phyloP scores from a whole-genome alignment of 257 asterid species.

The Nicotiana noctiflora region DNA sequence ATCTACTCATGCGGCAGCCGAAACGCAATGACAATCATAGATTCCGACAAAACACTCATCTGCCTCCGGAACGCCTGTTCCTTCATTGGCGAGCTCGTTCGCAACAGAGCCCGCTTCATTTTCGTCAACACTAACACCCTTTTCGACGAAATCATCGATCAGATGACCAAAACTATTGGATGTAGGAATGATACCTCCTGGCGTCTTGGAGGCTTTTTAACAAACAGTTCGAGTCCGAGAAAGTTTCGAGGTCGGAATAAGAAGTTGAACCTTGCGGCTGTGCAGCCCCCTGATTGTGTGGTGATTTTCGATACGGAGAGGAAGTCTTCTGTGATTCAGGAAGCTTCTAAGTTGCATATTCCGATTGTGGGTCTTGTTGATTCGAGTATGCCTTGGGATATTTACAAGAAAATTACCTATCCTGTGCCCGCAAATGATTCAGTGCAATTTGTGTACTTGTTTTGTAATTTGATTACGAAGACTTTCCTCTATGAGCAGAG shows the following conservation, averaged over 20 bases:
- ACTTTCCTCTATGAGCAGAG: conserved; percentile 70
- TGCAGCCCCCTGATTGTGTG: conserved; percentile 76
- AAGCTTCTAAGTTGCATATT: conserved; percentile 72
- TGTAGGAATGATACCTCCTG: conserved; percentile 71
- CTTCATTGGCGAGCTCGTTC: conserved; percentile 74
- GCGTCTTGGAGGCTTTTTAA: conserved; percentile 93
- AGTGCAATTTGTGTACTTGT: conserved; percentile 75
- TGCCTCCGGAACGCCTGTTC: conserved; percentile 87
- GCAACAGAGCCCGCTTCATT: conserved; percentile 58
- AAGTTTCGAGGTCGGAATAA: conserved; percentile 81
- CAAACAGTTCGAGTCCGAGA: conserved; percentile 80
- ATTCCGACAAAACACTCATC: conserved; percentile 78
- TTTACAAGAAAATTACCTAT: conserved; percentile 63
- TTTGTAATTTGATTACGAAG: conserved; percentile 93
- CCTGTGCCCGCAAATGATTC: conserved; percentile 95
- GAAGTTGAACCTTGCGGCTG: conserved; percentile 56
- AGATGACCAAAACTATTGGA: conserved; percentile 57
- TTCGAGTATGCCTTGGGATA: conserved; percentile 84
- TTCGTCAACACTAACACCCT: conserved; percentile 81
- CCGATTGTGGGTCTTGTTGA: conserved; percentile 91
- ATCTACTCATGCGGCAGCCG: conserved; percentile 76
- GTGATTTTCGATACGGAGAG: conserved; percentile 81
- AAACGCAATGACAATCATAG: conserved; percentile 59
- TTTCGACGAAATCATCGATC: conserved; percentile 70
- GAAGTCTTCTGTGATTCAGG: conserved; percentile 75